Conservation (phyloP, 1,284 basidiomycete genomes). For the Moesziomyces parantarcticus region DNA sequence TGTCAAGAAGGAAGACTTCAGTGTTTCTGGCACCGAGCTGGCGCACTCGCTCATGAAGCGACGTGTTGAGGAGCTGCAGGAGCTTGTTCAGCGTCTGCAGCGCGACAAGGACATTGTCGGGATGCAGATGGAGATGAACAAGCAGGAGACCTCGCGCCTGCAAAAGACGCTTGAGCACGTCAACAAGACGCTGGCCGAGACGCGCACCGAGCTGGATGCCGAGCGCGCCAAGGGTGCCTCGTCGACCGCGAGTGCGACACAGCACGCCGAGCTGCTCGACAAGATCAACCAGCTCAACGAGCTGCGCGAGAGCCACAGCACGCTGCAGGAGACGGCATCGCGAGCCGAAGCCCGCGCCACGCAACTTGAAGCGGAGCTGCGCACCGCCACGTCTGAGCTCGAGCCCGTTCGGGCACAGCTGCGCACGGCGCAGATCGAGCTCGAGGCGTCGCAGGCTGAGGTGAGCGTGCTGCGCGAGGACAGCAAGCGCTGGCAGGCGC, state of each 20-base stretch:
- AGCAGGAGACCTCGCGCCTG: conserved; percentile 82
- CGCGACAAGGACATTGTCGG: conserved; percentile 92
- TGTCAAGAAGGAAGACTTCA: conserved; percentile 20
- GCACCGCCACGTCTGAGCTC: conserved; percentile 73
- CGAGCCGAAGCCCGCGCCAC: conserved; percentile 73
- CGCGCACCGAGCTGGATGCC: conserved; percentile 69
- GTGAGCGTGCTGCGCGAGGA: conserved; percentile 81
- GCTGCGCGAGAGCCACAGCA: conserved; percentile 86
- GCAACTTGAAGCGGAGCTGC: conserved; percentile 71
- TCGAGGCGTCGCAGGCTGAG: conserved; percentile 78
- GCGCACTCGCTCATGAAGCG: conserved; percentile 42
- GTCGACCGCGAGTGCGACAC: conserved; percentile 74
- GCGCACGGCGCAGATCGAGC: conserved; percentile 77
- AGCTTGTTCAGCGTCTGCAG: conserved; percentile 83
- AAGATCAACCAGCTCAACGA: conserved; percentile 88
- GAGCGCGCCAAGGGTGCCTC: conserved; percentile 43
- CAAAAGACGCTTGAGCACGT: conserved; percentile 82
- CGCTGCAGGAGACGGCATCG: conserved; percentile 81
- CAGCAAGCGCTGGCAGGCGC: conserved; percentile 83
- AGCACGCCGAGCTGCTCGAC: conserved; percentile 85
- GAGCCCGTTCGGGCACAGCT: conserved; percentile 81
- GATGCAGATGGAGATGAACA: conserved; percentile 83
- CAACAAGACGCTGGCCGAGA: conserved; percentile 77
- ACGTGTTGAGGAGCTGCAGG: conserved; percentile 72
- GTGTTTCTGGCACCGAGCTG: conserved; percentile 25